phyloP scores from a whole-genome alignment of 257 asterid species.

The Euphrasia confusa region DNA sequence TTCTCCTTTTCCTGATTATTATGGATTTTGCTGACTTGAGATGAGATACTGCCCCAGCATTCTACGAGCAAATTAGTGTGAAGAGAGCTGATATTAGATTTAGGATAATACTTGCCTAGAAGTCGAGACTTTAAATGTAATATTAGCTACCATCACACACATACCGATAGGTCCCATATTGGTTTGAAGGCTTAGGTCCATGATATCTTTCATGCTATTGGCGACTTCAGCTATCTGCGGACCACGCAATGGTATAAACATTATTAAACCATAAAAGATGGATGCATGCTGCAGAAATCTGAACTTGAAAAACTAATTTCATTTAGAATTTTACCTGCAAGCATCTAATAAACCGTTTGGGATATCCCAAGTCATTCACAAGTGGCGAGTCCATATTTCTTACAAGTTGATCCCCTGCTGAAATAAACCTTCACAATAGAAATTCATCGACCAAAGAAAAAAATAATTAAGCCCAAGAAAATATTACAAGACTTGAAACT shows the following conservation, averaged over 20 bases:
- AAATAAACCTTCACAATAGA: constrained; percentile 31
- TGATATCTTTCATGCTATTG: constrained; percentile 53
- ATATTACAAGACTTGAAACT: background rate
- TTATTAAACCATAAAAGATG: background rate
- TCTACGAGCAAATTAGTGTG: constrained; percentile 26
- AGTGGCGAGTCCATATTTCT: constrained; percentile 42
- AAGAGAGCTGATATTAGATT: background rate
- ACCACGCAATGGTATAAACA: background rate
- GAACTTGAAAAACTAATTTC: background rate
- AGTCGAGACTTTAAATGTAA: background rate
- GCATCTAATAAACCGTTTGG: constrained; percentile 50
- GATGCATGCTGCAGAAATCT: background rate
- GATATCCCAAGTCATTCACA: constrained; percentile 62
- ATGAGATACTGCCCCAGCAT: constrained; percentile 35
- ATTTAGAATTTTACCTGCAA: constrained; percentile 45
- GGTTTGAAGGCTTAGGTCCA: constrained; percentile 32
- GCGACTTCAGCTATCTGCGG: constrained; percentile 58
- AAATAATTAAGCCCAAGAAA: background rate
- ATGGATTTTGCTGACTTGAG: constrained; percentile 15
- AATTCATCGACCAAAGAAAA: background rate
- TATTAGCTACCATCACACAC: constrained; percentile 21
- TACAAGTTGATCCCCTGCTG: constrained; percentile 33
- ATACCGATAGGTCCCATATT: constrained; percentile 65
- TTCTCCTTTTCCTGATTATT: constrained; percentile 19
- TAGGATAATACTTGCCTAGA: background rate